These are phyloP conservation scores for Penicillium sp. DNA, from an alignment of 2,329 filamentous ascomycete genomes.

Conservation along the genomic window DNA sequence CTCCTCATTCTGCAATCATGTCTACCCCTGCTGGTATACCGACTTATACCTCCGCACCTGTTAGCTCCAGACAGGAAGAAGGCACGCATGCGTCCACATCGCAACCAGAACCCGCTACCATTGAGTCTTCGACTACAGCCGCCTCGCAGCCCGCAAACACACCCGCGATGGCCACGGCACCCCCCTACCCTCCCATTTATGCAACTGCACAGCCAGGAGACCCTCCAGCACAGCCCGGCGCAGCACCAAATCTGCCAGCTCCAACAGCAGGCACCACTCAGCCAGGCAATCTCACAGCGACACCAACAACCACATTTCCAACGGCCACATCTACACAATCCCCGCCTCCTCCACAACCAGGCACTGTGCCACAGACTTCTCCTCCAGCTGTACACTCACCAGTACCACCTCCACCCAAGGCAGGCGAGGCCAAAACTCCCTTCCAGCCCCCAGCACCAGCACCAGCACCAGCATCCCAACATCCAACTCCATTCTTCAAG, in stretches of 20 bases:
- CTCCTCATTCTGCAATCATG: conserved; percentile 13
- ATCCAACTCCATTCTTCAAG: conserved; percentile 22
- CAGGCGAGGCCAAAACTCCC: conserved; percentile 9
- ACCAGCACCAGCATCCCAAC: conserved; percentile 21
- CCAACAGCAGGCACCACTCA: conserved; percentile 24
- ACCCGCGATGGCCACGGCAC: conserved; percentile 25
- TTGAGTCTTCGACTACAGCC: conserved; percentile 12
- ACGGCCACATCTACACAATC: conserved; percentile 21
- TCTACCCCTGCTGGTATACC: conserved; percentile 19
- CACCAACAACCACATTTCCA: conserved; percentile 23
- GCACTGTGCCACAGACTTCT: conserved; percentile 20
- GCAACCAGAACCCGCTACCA: conserved; percentile 22
- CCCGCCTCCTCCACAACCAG: conserved; percentile 42
- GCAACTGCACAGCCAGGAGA: conserved; percentile 19
- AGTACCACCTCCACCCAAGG: conserved; percentile 20
- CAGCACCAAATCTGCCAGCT: conserved; percentile 31
- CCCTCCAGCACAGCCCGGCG: conserved; percentile 39
- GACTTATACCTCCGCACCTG: conserved; percentile 27
- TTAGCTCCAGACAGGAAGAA: conserved; percentile 22
- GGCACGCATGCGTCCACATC: conserved; percentile 16
- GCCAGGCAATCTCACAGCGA: conserved; percentile 18
- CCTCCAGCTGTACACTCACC: conserved; percentile 4
- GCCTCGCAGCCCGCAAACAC: conserved; percentile 11
- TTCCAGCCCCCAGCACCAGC: background rate
- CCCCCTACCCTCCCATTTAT: conserved; percentile 33